Evolutionary conservation across 2,329 filamentous ascomycete species (phyloP).

Genomic region (Xylariaceae sp.): DNA sequence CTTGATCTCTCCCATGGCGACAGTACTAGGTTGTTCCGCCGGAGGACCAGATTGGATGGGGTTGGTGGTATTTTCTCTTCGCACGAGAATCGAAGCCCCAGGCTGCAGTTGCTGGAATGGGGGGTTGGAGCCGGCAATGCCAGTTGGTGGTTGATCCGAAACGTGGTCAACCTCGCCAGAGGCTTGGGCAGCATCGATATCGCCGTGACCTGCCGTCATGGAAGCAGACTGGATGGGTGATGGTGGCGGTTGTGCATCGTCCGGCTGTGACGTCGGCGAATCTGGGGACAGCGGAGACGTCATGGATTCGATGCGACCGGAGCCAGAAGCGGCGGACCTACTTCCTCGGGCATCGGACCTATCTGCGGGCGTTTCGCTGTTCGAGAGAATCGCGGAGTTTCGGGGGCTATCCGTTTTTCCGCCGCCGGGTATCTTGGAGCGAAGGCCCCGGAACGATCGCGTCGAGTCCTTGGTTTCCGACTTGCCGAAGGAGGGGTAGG

Average conservation of each 20-base stretch:
- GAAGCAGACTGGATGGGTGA: slow-evolving; percentile 78
- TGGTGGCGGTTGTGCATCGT: slow-evolving; percentile 62
- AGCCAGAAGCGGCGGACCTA: slow-evolving; percentile 47
- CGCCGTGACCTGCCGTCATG: slow-evolving; percentile 66
- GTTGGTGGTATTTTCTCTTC: slow-evolving; percentile 66
- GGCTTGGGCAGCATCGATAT: slow-evolving; percentile 74
- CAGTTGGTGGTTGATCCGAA: slow-evolving; percentile 80
- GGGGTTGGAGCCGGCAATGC: slow-evolving; percentile 52
- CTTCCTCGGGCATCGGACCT: slow-evolving; percentile 65
- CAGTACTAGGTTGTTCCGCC: slow-evolving; percentile 44
- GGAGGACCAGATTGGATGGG: slow-evolving; percentile 45
- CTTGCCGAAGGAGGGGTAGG: slow-evolving; percentile 86
- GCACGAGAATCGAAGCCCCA: slow-evolving; percentile 84
- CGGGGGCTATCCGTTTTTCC: slow-evolving; percentile 75
- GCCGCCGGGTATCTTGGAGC: slow-evolving; percentile 80
- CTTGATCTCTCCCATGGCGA: slow-evolving; percentile 82
- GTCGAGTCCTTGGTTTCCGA: slow-evolving; percentile 91
- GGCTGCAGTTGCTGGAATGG: slow-evolving; percentile 56
- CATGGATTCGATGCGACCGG: slow-evolving; percentile 41
- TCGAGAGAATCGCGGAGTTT: slow-evolving; percentile 62
- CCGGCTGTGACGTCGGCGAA: slow-evolving; percentile 37
- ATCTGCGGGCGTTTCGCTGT: slow-evolving; percentile 54
- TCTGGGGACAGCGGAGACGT: slow-evolving; percentile 38
- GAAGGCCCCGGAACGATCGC: slow-evolving; percentile 76
- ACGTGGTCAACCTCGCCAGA: slow-evolving; percentile 91